Evolutionary conservation across 768 basidiomycete genomes (phyloP).

Genomic region (Suillus discolor): DNA sequence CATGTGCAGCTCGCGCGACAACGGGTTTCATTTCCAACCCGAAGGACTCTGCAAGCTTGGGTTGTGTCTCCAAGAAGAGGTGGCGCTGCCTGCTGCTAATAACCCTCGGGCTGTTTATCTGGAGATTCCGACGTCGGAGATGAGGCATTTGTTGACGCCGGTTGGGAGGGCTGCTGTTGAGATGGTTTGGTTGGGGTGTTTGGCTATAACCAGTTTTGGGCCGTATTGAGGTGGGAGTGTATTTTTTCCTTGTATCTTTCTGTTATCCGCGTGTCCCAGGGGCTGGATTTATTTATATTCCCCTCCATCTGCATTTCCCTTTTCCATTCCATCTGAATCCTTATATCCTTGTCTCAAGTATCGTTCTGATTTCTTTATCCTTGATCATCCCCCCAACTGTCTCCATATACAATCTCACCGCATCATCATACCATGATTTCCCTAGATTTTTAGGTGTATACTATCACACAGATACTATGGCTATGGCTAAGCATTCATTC

Average conservation of each 20-base stretch:
- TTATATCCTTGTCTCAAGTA: neutral
- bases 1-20: slow-evolving; percentile 59
- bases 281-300: slow-evolving; percentile 2
- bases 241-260: slow-evolving; percentile 1
- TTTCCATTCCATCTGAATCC: neutral
- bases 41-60: slow-evolving; percentile 80
- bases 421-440: neutral
- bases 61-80: slow-evolving; percentile 46
- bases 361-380: neutral
- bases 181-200: slow-evolving; percentile 57
- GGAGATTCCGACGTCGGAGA: slow-evolving; percentile 46
- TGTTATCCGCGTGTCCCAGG: neutral
- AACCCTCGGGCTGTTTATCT: slow-evolving; percentile 7
- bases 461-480: neutral
- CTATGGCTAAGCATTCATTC: neutral
- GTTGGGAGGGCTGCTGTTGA: slow-evolving; percentile 54
- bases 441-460: slow-evolving; percentile 1
- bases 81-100: slow-evolving; percentile 8
- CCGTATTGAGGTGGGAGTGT: slow-evolving; percentile 10
- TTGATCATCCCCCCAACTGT: neutral
- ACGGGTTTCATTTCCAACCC: slow-evolving; percentile 77
- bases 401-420: slow-evolving; percentile 5
- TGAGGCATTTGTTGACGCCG: slow-evolving; percentile 42
- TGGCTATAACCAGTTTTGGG: slow-evolving; percentile 49
- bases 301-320: neutral